phyloP scores from a whole-genome alignment of 495 filamentous ascomycete genomes.

The Hypomontagnella monticulosa region DNA sequence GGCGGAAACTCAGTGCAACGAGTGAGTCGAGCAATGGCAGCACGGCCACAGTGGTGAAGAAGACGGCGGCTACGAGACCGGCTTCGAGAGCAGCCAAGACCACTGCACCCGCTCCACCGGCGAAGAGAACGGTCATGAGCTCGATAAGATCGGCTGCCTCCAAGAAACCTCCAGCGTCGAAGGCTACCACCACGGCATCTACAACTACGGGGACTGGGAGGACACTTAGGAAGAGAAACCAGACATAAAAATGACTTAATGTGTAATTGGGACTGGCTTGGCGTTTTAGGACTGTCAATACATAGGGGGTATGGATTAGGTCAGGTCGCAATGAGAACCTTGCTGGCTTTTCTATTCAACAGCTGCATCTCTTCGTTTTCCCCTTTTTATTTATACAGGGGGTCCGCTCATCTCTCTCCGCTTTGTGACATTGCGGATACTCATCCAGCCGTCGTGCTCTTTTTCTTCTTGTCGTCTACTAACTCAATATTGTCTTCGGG shows the following conservation, averaged over 20 bases:
- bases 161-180: slow-evolving; percentile 53
- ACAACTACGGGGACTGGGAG: slow-evolving; percentile 52
- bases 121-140: slow-evolving; percentile 53
- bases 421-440: slow-evolving; percentile 12
- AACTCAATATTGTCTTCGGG: slow-evolving; percentile 94
- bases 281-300: slow-evolving; percentile 25
- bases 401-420: neutral
- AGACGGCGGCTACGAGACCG: slow-evolving; percentile 46
- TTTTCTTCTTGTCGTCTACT: slow-evolving; percentile 95
- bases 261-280: slow-evolving; percentile 21
- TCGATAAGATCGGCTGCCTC: slow-evolving; percentile 53
- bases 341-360: slow-evolving; percentile 27
- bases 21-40: slow-evolving; percentile 62
- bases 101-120: slow-evolving; percentile 43
- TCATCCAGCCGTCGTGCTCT: slow-evolving; percentile 54
- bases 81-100: slow-evolving; percentile 52
- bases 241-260: slow-evolving; percentile 26
- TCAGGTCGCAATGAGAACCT: slow-evolving; percentile 37
- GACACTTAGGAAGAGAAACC: slow-evolving; percentile 62
- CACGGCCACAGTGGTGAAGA: slow-evolving; percentile 56
- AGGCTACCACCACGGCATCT: slow-evolving; percentile 40
- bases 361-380: neutral
- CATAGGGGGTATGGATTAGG: slow-evolving; percentile 14
- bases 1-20: slow-evolving; percentile 56
- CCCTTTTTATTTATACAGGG: slow-evolving; percentile 1